Conservation (phyloP, 768 basidiomycete genomes). For the Auricularia cornea region DNA sequence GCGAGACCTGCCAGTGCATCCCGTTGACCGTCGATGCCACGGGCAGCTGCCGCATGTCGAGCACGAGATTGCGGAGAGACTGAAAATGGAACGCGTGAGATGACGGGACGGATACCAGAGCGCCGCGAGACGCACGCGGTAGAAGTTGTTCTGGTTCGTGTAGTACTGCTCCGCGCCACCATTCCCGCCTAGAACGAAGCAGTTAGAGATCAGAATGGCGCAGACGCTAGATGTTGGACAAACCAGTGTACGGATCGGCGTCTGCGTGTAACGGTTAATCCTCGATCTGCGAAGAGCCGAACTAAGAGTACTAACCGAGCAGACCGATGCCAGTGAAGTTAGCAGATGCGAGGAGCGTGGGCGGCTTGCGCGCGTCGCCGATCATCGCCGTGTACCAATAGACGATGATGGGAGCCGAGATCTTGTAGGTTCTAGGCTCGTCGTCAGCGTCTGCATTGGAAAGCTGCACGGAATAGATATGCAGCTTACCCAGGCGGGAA, state of each 20-base stretch:
- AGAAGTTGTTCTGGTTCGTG: slow-evolving; percentile 10
- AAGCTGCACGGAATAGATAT: not conserved
- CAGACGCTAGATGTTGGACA: not conserved
- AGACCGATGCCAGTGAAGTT: slow-evolving; percentile 26
- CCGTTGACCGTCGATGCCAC: slow-evolving; percentile 9
- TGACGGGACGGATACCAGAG: not conserved
- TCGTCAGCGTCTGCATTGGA: not conserved
- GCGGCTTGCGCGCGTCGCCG: no score
- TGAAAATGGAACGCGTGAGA: no score
- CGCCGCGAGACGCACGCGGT: no score
- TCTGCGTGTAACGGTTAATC: not conserved
- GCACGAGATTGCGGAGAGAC: slow-evolving; percentile 14
- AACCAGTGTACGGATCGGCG: not conserved
- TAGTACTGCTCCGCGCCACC: slow-evolving; percentile 8
- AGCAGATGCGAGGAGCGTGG: slow-evolving; percentile 23
- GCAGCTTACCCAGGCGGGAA: slow-evolving; percentile 58
- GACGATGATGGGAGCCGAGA: slow-evolving; percentile 19
- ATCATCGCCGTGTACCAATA: slow-evolving; percentile 18
- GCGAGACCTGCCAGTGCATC: no score
- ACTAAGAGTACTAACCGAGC: no score
- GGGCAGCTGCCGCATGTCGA: slow-evolving; percentile 9
- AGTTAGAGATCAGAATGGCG: not conserved
- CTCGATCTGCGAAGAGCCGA: slow-evolving; percentile 3
- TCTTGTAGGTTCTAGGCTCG: slow-evolving; percentile 19
- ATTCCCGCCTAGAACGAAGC: no score